Conservation (phyloP, 176 grass and related monocot species). For the Phragmites australis region DNA sequence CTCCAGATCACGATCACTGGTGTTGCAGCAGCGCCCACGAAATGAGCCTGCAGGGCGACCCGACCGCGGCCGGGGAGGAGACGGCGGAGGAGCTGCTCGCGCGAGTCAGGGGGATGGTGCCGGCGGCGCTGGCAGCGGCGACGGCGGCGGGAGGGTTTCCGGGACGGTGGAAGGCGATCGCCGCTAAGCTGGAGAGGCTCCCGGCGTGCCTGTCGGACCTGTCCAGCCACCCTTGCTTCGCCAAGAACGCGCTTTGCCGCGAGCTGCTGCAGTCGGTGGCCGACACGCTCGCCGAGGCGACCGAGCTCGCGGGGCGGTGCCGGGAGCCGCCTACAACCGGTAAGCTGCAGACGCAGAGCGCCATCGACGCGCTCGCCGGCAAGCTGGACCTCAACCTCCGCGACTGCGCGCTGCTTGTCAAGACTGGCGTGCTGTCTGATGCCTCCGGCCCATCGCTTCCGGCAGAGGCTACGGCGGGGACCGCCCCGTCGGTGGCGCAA, state of each 20-base stretch:
- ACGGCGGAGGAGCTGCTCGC: constrained; percentile 52
- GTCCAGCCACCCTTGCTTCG: constrained; percentile 85
- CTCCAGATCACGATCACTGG: constrained; percentile 28
- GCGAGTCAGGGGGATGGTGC: constrained; percentile 50
- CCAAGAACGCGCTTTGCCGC: constrained; percentile 70
- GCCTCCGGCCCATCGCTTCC: constrained; percentile 30
- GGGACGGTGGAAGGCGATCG: constrained; percentile 67
- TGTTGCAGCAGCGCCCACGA: background rate
- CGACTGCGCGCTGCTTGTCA: constrained; percentile 82
- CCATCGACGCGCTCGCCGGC: constrained; percentile 68
- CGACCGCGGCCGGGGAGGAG: constrained; percentile 23
- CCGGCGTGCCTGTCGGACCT: constrained; percentile 74
- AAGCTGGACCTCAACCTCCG: constrained; percentile 79
- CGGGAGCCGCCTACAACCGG: constrained; percentile 24
- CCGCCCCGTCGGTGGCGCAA: background rate
- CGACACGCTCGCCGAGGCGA: constrained; percentile 50
- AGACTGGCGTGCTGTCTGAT: constrained; percentile 76
- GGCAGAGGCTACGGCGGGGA: background rate
- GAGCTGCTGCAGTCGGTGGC: constrained; percentile 81
- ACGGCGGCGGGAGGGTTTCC: constrained; percentile 42
- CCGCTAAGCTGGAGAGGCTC: constrained; percentile 53
- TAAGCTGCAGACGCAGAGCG: constrained; percentile 85
- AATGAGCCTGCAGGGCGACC: constrained; percentile 37
- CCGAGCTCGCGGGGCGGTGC: constrained; percentile 49
- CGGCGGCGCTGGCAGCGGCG: constrained; percentile 33